Evolutionary conservation across 495 filamentous ascomycete genomes (phyloP).

Genomic region (Apodospora peruviana): DNA sequence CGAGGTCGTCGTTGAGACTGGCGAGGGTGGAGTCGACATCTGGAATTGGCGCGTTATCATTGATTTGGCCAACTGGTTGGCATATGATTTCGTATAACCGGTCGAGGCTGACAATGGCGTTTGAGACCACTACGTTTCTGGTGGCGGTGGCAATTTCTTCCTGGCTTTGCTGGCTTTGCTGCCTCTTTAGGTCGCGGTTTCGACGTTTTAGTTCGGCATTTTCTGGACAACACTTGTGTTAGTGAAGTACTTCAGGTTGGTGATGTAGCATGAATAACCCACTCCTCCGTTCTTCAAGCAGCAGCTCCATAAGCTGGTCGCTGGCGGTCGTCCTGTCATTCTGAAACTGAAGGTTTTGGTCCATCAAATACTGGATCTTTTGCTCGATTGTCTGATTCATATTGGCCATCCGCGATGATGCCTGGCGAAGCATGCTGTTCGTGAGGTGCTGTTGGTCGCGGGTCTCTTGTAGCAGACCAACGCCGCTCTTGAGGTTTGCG

Average conservation of each 20-base stretch:
- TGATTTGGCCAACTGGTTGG: neutral
- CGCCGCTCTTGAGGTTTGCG: neutral
- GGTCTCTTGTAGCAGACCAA: neutral
- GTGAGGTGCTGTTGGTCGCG: neutral
- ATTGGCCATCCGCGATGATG: neutral
- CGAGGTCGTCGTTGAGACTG: neutral
- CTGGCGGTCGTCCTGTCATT: neutral
- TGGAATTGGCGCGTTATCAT: neutral
- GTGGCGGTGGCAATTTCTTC: neutral
- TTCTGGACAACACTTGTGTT: neutral
- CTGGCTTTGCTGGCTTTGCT: neutral
- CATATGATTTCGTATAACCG: neutral
- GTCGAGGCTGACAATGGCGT: neutral
- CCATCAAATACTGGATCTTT: neutral
- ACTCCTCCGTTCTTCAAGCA: neutral
- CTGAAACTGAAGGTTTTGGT: neutral
- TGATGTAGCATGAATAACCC: neutral
- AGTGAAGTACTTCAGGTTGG: neutral
- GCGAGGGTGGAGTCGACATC: neutral
- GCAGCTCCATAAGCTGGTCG: neutral
- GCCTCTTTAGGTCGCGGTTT: neutral
- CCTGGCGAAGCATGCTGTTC: neutral
- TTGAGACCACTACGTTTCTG: neutral
- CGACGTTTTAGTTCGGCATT: neutral
- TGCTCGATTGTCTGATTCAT: too few species aligned